Base-by-base conservation (phyloP, 2,329 filamentous ascomycete species). In the Calonectria honghensis region DNA sequence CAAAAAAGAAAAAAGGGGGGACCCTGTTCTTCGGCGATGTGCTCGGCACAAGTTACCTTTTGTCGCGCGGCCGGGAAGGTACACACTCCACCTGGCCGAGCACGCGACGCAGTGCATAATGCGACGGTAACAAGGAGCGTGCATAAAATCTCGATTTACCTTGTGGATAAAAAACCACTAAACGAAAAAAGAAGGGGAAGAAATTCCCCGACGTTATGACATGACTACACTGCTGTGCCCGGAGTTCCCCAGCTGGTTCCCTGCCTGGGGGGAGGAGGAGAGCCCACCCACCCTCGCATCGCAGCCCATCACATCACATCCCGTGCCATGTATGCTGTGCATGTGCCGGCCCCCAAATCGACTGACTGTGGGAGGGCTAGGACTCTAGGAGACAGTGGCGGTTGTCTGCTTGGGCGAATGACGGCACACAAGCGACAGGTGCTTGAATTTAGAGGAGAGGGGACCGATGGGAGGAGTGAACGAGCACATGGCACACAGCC, bases 31-130 rank as follows among this genome's bases (percentile, higher is more conserved):
- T 73, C 71, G 65, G 71, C 71, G 48, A 37, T 45, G 71, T 45
- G 65, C 54, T 73, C 65, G 65, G 71, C 54, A 64, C 57, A 65
- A 50, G 66, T 63, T 63, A 73, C 66, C 50, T 72, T 39, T 65
- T 68, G 39, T 72, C 72, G 61, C 63, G 64, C 32, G 4, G 50
- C n/a, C 27, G 29, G 57, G 72, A 70, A 41, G 29, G 57, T 70
- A 70, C 76, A 75, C 77, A 68, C 75, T 75, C 77, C 77, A 79
- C 74, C 63, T 13, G 27, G 65, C 35, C 64, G 50, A 70, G 77
- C 79, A 80, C 79, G 79, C 79, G 79, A 79, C 77, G 78, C 11
- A 77, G 74, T 79, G 71, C 76, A 79, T 72, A 63, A 79, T 63
- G 70, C 70, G 72, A 64, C 70, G 57, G 67, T 31, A 14, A 57